Evolutionary conservation across 805 yeast species (phyloP).

Genomic region (Grigorovia humatica): DNA sequence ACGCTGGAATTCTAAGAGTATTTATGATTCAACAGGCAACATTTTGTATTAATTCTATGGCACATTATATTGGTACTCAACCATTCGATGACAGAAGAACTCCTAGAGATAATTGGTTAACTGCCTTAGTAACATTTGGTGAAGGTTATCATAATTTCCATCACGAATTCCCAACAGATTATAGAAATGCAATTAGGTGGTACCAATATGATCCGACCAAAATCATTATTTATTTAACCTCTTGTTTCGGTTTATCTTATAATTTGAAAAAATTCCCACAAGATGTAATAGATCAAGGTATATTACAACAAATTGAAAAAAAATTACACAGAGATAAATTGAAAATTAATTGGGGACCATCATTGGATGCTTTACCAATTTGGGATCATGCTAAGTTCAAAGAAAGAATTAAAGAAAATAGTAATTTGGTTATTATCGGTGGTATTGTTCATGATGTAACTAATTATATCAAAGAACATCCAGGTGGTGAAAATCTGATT

Average conservation of each 20-base stretch:
- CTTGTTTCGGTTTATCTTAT: slow-evolving; percentile 59
- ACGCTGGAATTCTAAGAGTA: slow-evolving; percentile 64
- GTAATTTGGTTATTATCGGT: slow-evolving; percentile 57
- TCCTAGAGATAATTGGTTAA: slow-evolving; percentile 71
- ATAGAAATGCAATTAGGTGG: slow-evolving; percentile 81
- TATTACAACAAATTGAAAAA: slow-evolving; percentile 76
- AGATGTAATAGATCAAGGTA: slow-evolving; percentile 74
- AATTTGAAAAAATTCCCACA: slow-evolving; percentile 68
- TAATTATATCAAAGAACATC: slow-evolving; percentile 61
- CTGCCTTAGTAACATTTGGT: slow-evolving; percentile 78
- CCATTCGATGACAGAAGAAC: slow-evolving; percentile 84
- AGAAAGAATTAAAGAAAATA: slow-evolving; percentile 38
- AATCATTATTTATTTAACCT: slow-evolving; percentile 44
- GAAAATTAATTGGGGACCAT: slow-evolving; percentile 66
- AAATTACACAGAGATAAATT: slow-evolving; percentile 54
- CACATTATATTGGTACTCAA: slow-evolving; percentile 79
- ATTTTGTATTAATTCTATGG: slow-evolving; percentile 76
- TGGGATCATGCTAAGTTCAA: slow-evolving; percentile 60
- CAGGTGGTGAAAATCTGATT: slow-evolving; percentile 72
- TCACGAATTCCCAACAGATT: slow-evolving; percentile 83
- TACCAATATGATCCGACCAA: slow-evolving; percentile 83
- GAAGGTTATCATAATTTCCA: slow-evolving; percentile 89
- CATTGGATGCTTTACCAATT: slow-evolving; percentile 54
- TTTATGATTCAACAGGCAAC: slow-evolving; percentile 74
- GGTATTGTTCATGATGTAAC: slow-evolving; percentile 76